phyloP scores from a whole-genome alignment of 306 rosid genomes.

The Ochetophila trinervis region DNA sequence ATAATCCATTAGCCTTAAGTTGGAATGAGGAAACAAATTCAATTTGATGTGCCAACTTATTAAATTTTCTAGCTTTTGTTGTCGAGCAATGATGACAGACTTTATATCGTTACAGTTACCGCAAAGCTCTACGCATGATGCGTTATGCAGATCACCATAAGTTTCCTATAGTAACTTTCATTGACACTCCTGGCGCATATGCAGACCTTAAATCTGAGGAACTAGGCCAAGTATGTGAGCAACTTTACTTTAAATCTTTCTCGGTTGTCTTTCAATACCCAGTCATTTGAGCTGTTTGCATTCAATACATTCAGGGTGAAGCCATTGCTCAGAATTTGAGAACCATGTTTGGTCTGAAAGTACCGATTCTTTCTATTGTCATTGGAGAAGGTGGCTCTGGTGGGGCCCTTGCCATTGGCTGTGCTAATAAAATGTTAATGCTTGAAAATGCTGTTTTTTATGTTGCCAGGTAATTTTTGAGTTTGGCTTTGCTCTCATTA shows the following conservation, averaged over 20 bases:
- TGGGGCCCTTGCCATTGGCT: constrained; percentile 98
- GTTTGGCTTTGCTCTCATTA: background rate
- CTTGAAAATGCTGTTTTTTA: constrained; percentile 97
- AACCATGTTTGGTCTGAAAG: constrained; percentile 91
- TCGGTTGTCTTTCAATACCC: constrained; percentile 16
- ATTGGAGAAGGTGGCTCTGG: constrained; percentile 99
- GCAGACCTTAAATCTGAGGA: constrained; percentile 95
- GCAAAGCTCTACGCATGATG: constrained; percentile 95
- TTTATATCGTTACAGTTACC: constrained; percentile 57
- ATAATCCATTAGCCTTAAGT: constrained; percentile 17
- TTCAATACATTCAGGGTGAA: constrained; percentile 76
- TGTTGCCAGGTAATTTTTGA: constrained; percentile 82
- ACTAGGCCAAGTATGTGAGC: constrained; percentile 68
- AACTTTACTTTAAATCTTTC: constrained; percentile 16
- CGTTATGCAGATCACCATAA: constrained; percentile 87
- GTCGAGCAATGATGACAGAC: constrained; percentile 26
- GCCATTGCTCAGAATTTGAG: constrained; percentile 94
- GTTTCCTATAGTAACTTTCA: constrained; percentile 82
- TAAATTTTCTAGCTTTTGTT: constrained; percentile 2
- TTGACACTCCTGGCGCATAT: constrained; percentile 96
- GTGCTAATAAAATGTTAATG: constrained; percentile 92
- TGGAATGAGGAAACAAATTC: constrained; percentile 13
- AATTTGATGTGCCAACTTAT: constrained; percentile 15
- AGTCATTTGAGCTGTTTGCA: constrained; percentile 27
- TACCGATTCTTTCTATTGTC: constrained; percentile 82